Conservation (phyloP, 805 yeast species). For the Priceomyces castillae region DNA sequence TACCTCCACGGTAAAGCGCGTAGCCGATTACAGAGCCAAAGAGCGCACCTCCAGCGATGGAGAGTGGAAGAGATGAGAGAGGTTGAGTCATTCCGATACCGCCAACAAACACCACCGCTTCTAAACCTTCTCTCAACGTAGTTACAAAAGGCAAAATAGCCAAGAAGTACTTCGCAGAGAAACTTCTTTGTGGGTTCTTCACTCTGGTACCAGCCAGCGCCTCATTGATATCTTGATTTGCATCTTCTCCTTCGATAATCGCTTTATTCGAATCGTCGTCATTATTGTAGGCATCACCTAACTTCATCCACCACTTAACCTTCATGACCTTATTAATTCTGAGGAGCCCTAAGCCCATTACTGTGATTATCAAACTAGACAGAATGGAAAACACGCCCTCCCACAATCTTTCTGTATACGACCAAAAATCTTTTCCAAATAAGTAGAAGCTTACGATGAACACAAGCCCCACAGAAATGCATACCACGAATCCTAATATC, state of each 20-base stretch:
- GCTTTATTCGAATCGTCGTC: neutral
- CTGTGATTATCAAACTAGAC: constrained; percentile 74
- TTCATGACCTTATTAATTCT: constrained; percentile 74
- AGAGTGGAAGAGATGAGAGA: constrained; percentile 54
- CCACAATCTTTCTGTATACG: constrained; percentile 83
- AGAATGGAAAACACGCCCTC: constrained; percentile 80
- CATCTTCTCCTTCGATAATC: neutral
- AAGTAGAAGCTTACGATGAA: constrained; percentile 70
- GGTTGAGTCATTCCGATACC: constrained; percentile 77
- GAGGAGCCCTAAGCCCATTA: constrained; percentile 83
- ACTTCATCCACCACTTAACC: constrained; percentile 66
- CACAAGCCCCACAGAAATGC: constrained; percentile 68
- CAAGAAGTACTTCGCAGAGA: constrained; percentile 61
- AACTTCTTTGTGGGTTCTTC: constrained; percentile 12
- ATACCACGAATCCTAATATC: constrained; percentile 61
- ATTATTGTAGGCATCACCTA: constrained; percentile 38
- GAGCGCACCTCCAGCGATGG: constrained; percentile 52
- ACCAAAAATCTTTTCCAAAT: constrained; percentile 84
- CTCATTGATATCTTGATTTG: neutral
- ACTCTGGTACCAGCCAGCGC: neutral
- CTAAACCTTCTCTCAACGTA: constrained; percentile 84
- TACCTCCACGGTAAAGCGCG: constrained; percentile 72
- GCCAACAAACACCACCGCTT: constrained; percentile 88
- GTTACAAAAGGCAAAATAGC: constrained; percentile 82
- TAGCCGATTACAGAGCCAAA: constrained; percentile 65